A percentile compares a stretch with the other conserved stretches of the same genome.
Evolutionary conservation across 2,329 filamentous ascomycete species (phyloP).

Genomic region (Alternaria viburni): DNA sequence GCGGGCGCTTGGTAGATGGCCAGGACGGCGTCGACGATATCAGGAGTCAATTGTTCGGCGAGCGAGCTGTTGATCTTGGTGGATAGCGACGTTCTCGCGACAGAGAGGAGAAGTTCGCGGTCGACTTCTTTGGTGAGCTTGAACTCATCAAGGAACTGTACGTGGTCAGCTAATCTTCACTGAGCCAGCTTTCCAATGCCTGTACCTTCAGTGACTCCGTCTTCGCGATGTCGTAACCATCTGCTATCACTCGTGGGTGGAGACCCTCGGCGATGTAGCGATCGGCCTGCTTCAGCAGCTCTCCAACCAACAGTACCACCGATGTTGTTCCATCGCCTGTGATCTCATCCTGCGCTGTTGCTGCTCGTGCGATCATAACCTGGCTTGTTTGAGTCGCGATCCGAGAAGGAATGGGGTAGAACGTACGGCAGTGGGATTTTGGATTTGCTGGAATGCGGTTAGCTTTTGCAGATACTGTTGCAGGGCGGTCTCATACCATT

Average conservation of each 20-base stretch:
- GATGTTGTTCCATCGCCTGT: conserved; percentile 98
- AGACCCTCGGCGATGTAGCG: conserved; percentile 96
- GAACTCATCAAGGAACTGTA: conserved; percentile 88
- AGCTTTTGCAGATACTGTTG: conserved; percentile 7
- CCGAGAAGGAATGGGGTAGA: background rate
- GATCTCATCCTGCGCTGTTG: conserved; percentile 97
- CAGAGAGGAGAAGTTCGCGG: conserved; percentile 89
- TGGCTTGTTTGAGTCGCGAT: conserved; percentile 23
- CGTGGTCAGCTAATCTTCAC: conserved; percentile 8
- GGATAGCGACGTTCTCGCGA: conserved; percentile 90
- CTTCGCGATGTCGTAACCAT: conserved; percentile 97
- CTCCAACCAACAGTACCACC: conserved; percentile 91
- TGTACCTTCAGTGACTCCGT: conserved; percentile 82
- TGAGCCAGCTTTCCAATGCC: background rate
- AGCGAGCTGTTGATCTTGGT: conserved; percentile 93
- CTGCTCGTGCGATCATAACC: conserved; percentile 77
- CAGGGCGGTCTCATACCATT: conserved; percentile 57
- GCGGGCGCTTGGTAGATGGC: conserved; percentile 87
- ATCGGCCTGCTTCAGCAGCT: conserved; percentile 96
- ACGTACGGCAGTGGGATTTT: conserved; percentile 91
- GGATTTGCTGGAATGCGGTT: conserved; percentile 71
- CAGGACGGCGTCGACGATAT: conserved; percentile 95
- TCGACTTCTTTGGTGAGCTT: conserved; percentile 89
- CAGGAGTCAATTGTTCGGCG: conserved; percentile 88
- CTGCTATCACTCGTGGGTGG: conserved; percentile 94